Evolutionary conservation across 352 stramenopile genomes (phyloP), one percentile per base, ranked within the genome.

Genomic region (Phytopythium sindhum): DNA sequence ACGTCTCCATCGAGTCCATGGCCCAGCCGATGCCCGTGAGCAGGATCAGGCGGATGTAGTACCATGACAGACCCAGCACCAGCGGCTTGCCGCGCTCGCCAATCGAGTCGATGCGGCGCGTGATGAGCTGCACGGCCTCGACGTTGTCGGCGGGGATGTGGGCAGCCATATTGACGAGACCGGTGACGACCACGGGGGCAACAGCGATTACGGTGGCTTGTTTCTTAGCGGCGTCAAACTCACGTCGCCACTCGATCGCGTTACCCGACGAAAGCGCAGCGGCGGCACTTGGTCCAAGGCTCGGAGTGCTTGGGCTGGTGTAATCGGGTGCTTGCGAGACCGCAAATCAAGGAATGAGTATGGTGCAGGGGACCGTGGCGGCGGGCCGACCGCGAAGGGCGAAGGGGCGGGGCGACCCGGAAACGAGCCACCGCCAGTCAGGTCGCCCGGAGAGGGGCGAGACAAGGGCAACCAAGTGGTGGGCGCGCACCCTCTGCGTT

Each of bases 1-100:
- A 86, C 28, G 76, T 89, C 67, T 90, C 81, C 77, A 88, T 89
- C 45, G 84, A 80, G 65, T 92, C 76, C 66, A 92, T 86, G 54
- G 84, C 84, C 84, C 84, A 92, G 58, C 78, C 76, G 39, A 90
- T 58, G 39, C 84, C 84, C 21, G 81, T 81, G 35, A 90, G 70
- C 42, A 88, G 59, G 61, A 90, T 86, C 33, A 92, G 69, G 39
- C 72, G 72, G 57, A 86, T 81, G 71, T 92, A 90, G 65, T 77
- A 90, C 73, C 70, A 86, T 55, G 81, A 89, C 37, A 92, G 77
- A 0, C 81, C 77, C 58, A 88, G 74, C 61, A 76, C 61, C 35
- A 86, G 41, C 47, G 78, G 75, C 23, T 54, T 54, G 62, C 78
- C 61, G 57, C 77, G 75, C 67, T 88, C 78, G 21, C 80, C 80